phyloP scores from a whole-genome alignment of 352 stramenopile genomes.

The Phytophthora ramorum region DNA sequence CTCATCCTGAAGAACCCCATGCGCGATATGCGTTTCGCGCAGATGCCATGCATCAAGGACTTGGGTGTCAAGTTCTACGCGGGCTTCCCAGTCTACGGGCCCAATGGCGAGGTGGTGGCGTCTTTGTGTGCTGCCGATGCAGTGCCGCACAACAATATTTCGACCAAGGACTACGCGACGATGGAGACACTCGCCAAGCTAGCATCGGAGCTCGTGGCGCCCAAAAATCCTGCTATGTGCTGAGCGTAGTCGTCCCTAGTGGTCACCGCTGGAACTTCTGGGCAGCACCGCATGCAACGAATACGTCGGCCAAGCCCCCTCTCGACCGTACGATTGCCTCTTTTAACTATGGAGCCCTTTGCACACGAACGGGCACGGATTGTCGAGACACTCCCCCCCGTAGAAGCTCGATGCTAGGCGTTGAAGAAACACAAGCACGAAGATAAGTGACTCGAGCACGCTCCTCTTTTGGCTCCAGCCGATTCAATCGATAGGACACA shows the following conservation, averaged over 20 bases:
- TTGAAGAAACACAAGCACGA: no score
- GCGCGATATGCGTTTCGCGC: conserved; percentile 73
- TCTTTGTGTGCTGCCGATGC: conserved; percentile 58
- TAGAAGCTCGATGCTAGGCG: no score
- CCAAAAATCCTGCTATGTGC: conserved; percentile 21
- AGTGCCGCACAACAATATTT: conserved; percentile 61
- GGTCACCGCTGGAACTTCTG: no score
- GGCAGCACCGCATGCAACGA: no score
- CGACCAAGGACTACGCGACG: conserved; percentile 78
- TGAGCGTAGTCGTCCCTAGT: background rate
- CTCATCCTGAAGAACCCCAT: conserved; percentile 71
- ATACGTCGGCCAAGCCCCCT: no score
- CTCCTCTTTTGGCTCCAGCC: no score
- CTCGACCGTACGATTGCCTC: no score
- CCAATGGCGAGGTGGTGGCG: conserved; percentile 59
- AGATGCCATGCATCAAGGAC: conserved; percentile 57
- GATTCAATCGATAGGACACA: no score
- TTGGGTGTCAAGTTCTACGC: conserved; percentile 77
- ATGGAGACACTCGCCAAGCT: conserved; percentile 70
- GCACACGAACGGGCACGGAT: no score
- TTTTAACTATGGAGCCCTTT: no score
- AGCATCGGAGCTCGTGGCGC: conserved; percentile 47
- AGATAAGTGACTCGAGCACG: no score
- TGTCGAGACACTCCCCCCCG: no score
- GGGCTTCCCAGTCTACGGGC: conserved; percentile 59